phyloP scores from a whole-genome alignment of 805 yeast species.

The Candida parachauliodes region DNA sequence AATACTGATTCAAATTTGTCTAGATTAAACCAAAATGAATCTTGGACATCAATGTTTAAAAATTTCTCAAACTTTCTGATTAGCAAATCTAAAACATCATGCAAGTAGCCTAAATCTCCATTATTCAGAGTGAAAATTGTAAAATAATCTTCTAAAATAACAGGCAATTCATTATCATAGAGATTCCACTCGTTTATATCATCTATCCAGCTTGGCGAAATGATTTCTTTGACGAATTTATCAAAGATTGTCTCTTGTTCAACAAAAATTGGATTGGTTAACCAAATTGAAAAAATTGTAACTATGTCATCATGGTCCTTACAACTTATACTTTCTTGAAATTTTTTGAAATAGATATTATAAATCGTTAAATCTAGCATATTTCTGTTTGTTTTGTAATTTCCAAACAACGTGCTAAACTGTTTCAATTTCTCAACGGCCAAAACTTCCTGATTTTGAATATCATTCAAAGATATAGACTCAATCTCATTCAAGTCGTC shows the following conservation, averaged over 20 bases:
- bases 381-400: neutral
- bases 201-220: neutral
- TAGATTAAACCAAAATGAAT: neutral
- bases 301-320: neutral
- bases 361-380: constrained; percentile 3
- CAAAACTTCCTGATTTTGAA: constrained; percentile 1
- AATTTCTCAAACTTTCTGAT: neutral
- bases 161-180: neutral
- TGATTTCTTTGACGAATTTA: neutral
- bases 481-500: neutral
- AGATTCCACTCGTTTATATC: neutral
- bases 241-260: constrained; percentile 3
- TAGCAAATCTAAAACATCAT: neutral
- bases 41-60: neutral
- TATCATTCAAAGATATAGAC: neutral
- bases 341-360: neutral
- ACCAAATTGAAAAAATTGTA: constrained; percentile 2
- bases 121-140: neutral
- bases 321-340: neutral
- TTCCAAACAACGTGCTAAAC: neutral
- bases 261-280: constrained; percentile 1
- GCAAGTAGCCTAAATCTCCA: constrained; percentile 2
- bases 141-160: constrained; percentile 1
- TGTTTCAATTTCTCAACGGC: neutral
- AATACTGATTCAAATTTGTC: neutral